Conservation (phyloP, 78 protist species). For the Emiliania huxleyi region DNA sequence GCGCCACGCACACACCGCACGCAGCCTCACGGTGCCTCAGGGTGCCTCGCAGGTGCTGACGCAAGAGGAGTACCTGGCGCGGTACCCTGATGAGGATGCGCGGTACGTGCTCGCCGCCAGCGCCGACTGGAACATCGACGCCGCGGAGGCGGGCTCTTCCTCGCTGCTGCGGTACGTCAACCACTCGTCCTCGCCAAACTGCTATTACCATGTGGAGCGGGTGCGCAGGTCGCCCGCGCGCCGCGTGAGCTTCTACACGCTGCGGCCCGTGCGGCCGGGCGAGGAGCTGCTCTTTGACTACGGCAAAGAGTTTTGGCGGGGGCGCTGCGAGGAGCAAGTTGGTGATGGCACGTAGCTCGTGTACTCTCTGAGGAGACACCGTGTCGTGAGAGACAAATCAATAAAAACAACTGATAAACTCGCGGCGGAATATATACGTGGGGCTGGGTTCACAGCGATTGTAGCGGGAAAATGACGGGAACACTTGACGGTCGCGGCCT, state of each 20-base stretch:
- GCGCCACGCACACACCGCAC: too few species aligned
- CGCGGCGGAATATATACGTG: too few species aligned
- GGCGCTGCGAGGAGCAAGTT: background rate
- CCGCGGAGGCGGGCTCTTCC: background rate
- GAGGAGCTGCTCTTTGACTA: background rate
- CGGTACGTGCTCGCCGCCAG: background rate
- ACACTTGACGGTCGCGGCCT: too few species aligned
- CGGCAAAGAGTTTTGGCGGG: background rate
- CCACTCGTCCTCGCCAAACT: background rate
- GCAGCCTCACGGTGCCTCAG: too few species aligned
- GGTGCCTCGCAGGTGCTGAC: too few species aligned
- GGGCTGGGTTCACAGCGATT: too few species aligned
- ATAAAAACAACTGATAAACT: too few species aligned
- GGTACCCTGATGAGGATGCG: background rate
- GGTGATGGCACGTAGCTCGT: too few species aligned
- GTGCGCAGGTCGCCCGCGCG: background rate
- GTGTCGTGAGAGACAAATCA: too few species aligned
- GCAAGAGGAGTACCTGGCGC: background rate
- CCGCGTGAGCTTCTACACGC: background rate
- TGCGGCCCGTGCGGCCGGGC: background rate
- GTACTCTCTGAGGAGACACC: too few species aligned
- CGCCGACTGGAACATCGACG: background rate
- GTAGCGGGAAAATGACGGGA: too few species aligned
- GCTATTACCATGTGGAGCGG: background rate
- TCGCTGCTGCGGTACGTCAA: background rate